Evolutionary conservation across 2,329 filamentous ascomycete genomes (phyloP).

Genomic region (Dactylellina cionopaga): DNA sequence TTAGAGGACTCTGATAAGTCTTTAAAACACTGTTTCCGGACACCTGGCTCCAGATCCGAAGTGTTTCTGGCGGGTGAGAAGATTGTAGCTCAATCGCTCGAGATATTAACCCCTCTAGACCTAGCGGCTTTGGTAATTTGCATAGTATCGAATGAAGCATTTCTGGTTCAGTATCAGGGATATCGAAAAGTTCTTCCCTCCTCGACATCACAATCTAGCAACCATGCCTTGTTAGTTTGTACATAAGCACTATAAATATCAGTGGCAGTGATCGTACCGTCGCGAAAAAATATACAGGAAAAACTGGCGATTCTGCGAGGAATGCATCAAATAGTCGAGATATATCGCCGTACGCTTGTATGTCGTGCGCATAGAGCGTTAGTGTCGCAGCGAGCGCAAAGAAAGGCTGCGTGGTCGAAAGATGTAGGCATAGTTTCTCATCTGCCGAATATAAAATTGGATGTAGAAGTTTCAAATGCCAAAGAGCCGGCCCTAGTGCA

Average conservation of each 20-base stretch:
- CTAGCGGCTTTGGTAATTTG: constrained; percentile 82
- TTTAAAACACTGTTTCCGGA: constrained; percentile 84
- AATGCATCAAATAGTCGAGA: constrained; percentile 91
- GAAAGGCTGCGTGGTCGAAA: constrained; percentile 83
- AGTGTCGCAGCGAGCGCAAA: constrained; percentile 93
- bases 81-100: constrained; percentile 73
- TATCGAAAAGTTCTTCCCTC: constrained; percentile 83
- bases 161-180: constrained; percentile 83
- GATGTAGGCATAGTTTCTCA: constrained; percentile 75
- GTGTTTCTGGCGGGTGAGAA: constrained; percentile 74
- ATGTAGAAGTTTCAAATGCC: constrained; percentile 87
- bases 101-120: constrained; percentile 80
- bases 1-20: constrained; percentile 71
- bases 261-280: constrained; percentile 58
- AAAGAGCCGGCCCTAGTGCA: constrained; percentile 79
- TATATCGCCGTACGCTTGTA: constrained; percentile 88
- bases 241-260: constrained; percentile 13
- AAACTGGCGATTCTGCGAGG: constrained; percentile 79
- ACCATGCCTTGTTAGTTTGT: background rate
- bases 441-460: constrained; percentile 80
- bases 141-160: constrained; percentile 90
- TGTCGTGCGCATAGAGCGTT: constrained; percentile 96
- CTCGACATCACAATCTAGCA: constrained; percentile 78
- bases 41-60: constrained; percentile 77
- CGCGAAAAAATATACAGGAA: constrained; percentile 90